Conservation (phyloP, 2,329 filamentous ascomycete genomes). For the Ophiostoma ulmi region DNA sequence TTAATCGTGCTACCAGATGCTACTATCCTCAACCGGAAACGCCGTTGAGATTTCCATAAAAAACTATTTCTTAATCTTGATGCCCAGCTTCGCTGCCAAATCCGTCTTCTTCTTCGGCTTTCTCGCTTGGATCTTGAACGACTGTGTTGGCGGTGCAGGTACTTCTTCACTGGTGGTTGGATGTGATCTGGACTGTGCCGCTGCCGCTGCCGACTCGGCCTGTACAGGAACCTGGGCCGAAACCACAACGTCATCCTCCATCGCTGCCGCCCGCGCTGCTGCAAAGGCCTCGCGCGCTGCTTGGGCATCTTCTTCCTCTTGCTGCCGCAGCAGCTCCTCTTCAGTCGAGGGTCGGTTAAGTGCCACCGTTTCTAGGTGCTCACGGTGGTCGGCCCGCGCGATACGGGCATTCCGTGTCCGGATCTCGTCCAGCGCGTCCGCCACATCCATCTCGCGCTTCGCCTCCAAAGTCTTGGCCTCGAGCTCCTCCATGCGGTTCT, state of each 20-base stretch:
- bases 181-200: background rate
- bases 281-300: slow-evolving; percentile 74
- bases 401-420: slow-evolving; percentile 83
- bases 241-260: slow-evolving; percentile 40
- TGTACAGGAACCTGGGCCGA: slow-evolving; percentile 40
- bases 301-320: slow-evolving; percentile 79
- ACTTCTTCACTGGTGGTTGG: background rate
- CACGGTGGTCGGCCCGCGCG: slow-evolving; percentile 67
- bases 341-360: slow-evolving; percentile 52
- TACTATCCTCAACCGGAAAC: background rate
- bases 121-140: slow-evolving; percentile 63
- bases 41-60: background rate
- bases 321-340: slow-evolving; percentile 57
- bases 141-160: background rate
- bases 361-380: slow-evolving; percentile 53
- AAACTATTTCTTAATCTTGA: slow-evolving; percentile 71
- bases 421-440: slow-evolving; percentile 93
- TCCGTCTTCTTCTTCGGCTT: slow-evolving; percentile 85
- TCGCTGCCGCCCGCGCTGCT: slow-evolving; percentile 49
- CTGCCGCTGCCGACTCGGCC: background rate
- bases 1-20: background rate
- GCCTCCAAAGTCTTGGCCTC: slow-evolving; percentile 92
- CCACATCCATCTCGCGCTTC: slow-evolving; percentile 91
- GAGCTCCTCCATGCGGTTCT: slow-evolving; percentile 89
- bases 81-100: slow-evolving; percentile 66